Evolutionary conservation across 2,329 filamentous ascomycete species (phyloP).

Genomic region (Verticillium klebahnii): DNA sequence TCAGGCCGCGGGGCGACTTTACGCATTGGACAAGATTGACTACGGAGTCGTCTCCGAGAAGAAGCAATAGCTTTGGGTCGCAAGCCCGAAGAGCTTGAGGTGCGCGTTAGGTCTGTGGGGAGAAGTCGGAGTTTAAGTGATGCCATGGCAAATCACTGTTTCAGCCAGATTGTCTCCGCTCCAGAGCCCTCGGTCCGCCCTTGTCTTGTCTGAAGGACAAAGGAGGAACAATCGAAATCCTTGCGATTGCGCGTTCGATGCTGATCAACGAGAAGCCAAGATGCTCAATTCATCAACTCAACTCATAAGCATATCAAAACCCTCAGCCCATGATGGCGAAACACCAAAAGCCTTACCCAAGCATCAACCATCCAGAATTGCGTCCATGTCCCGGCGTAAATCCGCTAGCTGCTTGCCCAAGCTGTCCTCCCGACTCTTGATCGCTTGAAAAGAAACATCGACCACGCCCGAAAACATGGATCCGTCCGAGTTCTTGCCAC

Average conservation of each 20-base stretch:
- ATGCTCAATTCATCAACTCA: background rate
- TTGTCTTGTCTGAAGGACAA: background rate
- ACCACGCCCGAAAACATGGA: slow-evolving; percentile 28
- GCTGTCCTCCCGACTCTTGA: slow-evolving; percentile 28
- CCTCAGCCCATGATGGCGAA: background rate
- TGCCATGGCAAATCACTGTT: background rate
- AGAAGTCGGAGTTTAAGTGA: background rate
- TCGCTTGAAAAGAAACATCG: slow-evolving; percentile 16
- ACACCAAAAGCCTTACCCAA: background rate
- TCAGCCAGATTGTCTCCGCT: background rate
- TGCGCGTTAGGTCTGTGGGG: background rate
- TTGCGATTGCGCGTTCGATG: background rate
- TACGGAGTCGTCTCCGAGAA: background rate
- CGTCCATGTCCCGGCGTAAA: slow-evolving; percentile 27
- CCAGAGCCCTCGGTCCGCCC: background rate
- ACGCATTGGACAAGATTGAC: background rate
- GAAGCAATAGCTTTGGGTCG: background rate
- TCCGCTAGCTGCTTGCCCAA: slow-evolving; percentile 26
- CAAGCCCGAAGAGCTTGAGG: background rate
- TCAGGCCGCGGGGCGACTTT: background rate
- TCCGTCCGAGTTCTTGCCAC: slow-evolving; percentile 11
- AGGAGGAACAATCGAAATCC: background rate
- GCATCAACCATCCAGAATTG: slow-evolving; percentile 18
- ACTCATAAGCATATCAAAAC: background rate
- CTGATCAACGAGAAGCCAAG: background rate